phyloP scores from a whole-genome alignment of 306 rosid genomes.

The Albizia julibrissin region DNA sequence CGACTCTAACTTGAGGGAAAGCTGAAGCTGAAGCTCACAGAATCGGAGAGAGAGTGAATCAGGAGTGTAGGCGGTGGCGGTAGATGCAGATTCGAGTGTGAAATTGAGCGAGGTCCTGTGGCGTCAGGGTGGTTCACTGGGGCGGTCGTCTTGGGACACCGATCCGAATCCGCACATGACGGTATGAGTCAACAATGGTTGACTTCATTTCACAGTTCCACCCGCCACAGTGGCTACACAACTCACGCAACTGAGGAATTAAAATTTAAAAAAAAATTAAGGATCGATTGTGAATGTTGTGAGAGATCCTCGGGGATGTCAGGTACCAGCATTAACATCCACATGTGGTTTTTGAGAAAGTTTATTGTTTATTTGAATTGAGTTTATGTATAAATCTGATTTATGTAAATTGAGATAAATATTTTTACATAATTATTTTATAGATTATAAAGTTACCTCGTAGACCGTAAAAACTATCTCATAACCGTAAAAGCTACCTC shows the following conservation, averaged over 20 bases:
- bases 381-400: too few species aligned
- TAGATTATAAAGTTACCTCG: too few species aligned
- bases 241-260: not conserved
- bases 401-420: too few species aligned
- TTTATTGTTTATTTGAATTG: too few species aligned
- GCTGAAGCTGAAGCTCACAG: slow-evolving; percentile 4
- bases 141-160: not conserved
- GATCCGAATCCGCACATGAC: not conserved
- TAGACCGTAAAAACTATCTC: too few species aligned
- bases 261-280: not conserved
- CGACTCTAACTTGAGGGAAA: not conserved
- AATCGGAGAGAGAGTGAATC: not conserved
- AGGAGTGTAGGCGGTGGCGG: not conserved
- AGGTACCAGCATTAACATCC: not conserved
- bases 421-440: too few species aligned
- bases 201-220: not conserved
- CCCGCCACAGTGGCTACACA: not conserved
- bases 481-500: too few species aligned
- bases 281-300: not conserved
- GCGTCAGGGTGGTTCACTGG: not conserved
- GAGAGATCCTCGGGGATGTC: not conserved
- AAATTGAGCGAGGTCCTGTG: not conserved
- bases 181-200: not conserved
- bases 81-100: not conserved
- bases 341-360: not conserved